Percentiles rank a stretch among this genome's conserved stretches.
These are phyloP conservation scores for Microbotryum scabiosae DNA, from an alignment of 1,284 basidiomycete species.

Conservation along the genomic window DNA sequence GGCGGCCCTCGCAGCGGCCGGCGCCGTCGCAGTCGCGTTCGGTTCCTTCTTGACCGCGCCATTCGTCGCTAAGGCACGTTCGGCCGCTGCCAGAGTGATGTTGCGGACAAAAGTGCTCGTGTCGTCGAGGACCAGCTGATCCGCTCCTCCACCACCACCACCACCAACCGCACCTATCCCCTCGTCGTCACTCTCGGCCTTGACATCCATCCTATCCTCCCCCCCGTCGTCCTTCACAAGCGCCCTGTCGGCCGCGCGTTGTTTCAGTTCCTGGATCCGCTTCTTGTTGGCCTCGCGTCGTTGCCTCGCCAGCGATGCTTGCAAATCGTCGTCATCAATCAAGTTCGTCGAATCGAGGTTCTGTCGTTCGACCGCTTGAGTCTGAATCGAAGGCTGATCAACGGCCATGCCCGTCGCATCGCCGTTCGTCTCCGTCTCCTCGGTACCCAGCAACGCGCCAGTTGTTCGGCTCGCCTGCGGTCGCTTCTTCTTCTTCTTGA, in stretches of 20 bases:
- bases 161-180: constrained; percentile 2
- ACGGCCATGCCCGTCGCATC: constrained; percentile 55
- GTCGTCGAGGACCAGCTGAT: constrained; percentile 75
- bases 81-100: constrained; percentile 45
- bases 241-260: constrained; percentile 2
- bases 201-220: constrained; percentile 5
- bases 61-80: constrained; percentile 39
- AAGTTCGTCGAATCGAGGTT: constrained; percentile 52
- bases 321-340: constrained; percentile 96
- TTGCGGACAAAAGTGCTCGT: constrained; percentile 94
- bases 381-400: constrained; percentile 49
- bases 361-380: constrained; percentile 24
- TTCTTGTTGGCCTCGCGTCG: constrained; percentile 73
- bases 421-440: constrained; percentile 38
- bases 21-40: constrained; percentile 13
- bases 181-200: not conserved
- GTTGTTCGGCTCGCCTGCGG: constrained; percentile 59
- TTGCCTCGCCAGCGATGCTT: constrained; percentile 79
- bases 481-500: constrained; percentile 82
- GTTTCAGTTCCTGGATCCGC: constrained; percentile 56
- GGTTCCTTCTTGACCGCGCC: constrained; percentile 39
- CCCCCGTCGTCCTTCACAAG: constrained; percentile 38
- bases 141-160: constrained; percentile 16
- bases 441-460: constrained; percentile 48
- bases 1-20: too few species aligned